Base-by-base conservation (phyloP, 2,329 filamentous ascomycete genomes). In the Aspergillus tanneri region DNA sequence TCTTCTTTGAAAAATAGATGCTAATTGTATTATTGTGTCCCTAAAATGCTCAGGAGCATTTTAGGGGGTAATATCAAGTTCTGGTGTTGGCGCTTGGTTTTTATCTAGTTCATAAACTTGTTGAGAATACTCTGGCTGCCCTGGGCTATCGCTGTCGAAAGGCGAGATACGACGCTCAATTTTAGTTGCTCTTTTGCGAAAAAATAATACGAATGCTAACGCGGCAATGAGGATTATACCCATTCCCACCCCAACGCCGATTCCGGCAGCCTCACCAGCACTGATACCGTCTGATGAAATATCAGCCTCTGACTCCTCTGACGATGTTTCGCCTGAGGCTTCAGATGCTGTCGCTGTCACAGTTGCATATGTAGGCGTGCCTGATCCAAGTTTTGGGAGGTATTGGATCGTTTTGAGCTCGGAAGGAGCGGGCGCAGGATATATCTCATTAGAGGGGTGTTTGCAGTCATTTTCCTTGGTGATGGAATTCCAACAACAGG, bases 371-470 rank as follows among this genome's bases (percentile, higher is more conserved):
- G 44, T 39, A 43, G 47, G 47, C 5, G 28, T 40, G 10, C 43
- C 43, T 1, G 46, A 49, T 3, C 37, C 49, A 5, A 21, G 30
- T 2, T 36, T 11, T 1, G 41, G 42, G 9, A 49, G 49, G 30
- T 49, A 52, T 27, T 52, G 49, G 10, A 52, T 42, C 8, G 46
- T 49, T 5, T 21, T 30, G 10, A 52, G 49, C 27, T 46, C 25
- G n/a, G 40, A 32, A 1, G 49, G 49, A 1, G 46, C 37, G 5
- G 42, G 46, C 12, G 22, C 49, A 8, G 46, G 40, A 14, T 27
- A 49, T 18, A 36, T 38, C 22, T 52, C 49, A 4, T 43, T 32
- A 14, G 46, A 42, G 4, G 37, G 40, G 19, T 36, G 18, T 9
- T 41, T 42, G 24, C 49, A 52, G 38, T 52, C 19, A 14, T 12